Base-by-base conservation (phyloP, 2,329 filamentous ascomycete genomes). In the Fusarium pseudocircinatum region DNA sequence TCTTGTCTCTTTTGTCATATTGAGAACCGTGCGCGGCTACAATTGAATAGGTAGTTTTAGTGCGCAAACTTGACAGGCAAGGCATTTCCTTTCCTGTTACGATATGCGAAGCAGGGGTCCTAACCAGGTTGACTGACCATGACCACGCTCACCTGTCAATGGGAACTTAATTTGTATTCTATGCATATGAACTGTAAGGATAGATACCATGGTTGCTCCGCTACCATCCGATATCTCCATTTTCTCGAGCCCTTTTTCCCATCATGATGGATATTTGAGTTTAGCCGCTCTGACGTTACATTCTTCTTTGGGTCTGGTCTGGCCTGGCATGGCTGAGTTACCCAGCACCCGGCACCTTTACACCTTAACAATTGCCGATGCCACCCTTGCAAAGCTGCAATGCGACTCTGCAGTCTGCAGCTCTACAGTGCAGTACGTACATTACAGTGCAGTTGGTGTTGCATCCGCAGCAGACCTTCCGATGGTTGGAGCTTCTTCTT, bases 81-180 rank as follows among this genome's bases (percentile, higher is more conserved):
- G 40, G 53, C n/a, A 36, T 15, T 32, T 36, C 30, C 18, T 49
- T 47, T 60, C 39, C 60, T 40, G 26, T 53, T 60, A 50, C 30
- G 36, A 60, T 63, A 71, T 53, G 18, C 42, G 34, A 69, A 60
- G 36, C 60, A 63, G 54, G 63, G 63, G 53, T 70, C 63, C 61
- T 37, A 69, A 69, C 47, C 52, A 54, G 61, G 60, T 53, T 64
- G 47, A 60, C 62, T 43, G 15, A 32, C 36, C 14, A 16, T 36
- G 34, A 39, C 43, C 56, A 54, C 63, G 60, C 46, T 56, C 63
- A 65, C 46, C 46, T 65, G 59, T 78, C 72, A 76, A 73, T 65
- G 67, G 63, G 61, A 63, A 43, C 60, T 40, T 60, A 60, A 57
- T 69, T 36, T 58, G 36, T 58, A 58, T 67, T 49, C 49, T 58